These are phyloP conservation scores for Anastatica hierochuntica DNA, from an alignment of 345 rosid species.

Conservation along the genomic window DNA sequence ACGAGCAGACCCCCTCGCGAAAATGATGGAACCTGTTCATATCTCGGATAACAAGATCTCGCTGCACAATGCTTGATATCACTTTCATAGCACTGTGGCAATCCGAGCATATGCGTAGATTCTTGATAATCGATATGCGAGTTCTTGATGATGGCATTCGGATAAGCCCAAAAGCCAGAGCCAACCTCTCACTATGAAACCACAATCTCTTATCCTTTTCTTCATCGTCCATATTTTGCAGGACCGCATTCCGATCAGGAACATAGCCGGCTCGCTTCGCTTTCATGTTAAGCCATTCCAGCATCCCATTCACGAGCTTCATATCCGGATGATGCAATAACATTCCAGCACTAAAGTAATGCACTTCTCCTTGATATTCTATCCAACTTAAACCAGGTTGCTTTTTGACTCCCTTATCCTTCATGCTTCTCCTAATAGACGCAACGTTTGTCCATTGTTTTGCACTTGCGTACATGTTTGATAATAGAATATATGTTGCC, in stretches of 20 bases:
- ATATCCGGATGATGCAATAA: conserved; percentile 48
- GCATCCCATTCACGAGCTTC: conserved; percentile 65
- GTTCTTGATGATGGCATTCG: conserved; percentile 36
- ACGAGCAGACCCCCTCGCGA: conserved; percentile 58
- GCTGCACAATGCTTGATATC: conserved; percentile 47
- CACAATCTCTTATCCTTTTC: conserved; percentile 57
- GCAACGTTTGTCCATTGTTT: conserved; percentile 58
- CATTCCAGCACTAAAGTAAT: conserved; percentile 60
- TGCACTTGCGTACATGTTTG: conserved; percentile 68
- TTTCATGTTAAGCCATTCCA: conserved; percentile 77
- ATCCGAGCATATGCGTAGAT: conserved; percentile 68
- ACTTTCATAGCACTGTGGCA: conserved; percentile 68
- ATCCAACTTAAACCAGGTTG: conserved; percentile 89
- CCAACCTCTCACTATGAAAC: conserved; percentile 84
- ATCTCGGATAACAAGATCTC: conserved; percentile 70
- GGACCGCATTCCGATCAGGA: conserved; percentile 43
- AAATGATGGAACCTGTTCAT: conserved; percentile 83
- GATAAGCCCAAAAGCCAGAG: conserved; percentile 61
- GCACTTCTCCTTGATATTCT: conserved; percentile 53
- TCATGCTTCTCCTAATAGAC: conserved; percentile 62
- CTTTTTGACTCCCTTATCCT: conserved; percentile 58
- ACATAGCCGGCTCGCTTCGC: conserved; percentile 50
- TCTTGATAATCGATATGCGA: conserved; percentile 60
- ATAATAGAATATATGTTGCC: conserved; percentile 58
- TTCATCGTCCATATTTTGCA: conserved; percentile 47